Conservation (phyloP, 169 alveolate species). For the Plasmodium sp. region DNA sequence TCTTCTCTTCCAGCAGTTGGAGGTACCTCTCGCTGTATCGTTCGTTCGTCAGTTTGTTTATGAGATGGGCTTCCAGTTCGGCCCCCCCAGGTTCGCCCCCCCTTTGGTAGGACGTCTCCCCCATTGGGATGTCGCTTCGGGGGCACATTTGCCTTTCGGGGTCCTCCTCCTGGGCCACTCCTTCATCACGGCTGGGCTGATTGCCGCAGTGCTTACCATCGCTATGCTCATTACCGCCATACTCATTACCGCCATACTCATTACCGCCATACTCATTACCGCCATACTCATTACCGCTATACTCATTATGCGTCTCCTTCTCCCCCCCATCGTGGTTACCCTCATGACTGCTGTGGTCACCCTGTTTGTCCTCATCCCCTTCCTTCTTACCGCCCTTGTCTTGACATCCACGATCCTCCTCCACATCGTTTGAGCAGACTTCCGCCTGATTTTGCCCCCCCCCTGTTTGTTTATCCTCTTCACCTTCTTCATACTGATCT, state of each 20-base stretch:
- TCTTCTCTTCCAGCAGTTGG: conserved; percentile 83
- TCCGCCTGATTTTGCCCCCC: not conserved
- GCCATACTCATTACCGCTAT: no score
- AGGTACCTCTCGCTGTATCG: conserved; percentile 85
- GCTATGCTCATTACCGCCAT: not conserved
- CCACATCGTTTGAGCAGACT: not conserved
- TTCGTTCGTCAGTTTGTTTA: conserved; percentile 54
- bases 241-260: not conserved
- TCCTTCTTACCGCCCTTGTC: not conserved
- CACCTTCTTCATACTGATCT: not conserved
- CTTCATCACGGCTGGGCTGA: no score
- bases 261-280: not conserved
- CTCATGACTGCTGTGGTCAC: not conserved
- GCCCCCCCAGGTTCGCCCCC: not conserved
- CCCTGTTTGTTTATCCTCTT: not conserved
- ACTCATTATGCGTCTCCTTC: not conserved
- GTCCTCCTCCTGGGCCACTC: not conserved
- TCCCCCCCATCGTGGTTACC: not conserved
- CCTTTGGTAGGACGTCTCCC: not conserved
- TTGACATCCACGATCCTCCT: not conserved
- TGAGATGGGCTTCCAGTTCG: not conserved
- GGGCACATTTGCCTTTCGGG: not conserved
- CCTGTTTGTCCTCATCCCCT: not conserved
- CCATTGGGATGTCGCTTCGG: not conserved
- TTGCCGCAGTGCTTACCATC: no score